Evolutionary conservation across 352 stramenopile genomes (phyloP).

Genomic region (Phytophthora nicotianae): DNA sequence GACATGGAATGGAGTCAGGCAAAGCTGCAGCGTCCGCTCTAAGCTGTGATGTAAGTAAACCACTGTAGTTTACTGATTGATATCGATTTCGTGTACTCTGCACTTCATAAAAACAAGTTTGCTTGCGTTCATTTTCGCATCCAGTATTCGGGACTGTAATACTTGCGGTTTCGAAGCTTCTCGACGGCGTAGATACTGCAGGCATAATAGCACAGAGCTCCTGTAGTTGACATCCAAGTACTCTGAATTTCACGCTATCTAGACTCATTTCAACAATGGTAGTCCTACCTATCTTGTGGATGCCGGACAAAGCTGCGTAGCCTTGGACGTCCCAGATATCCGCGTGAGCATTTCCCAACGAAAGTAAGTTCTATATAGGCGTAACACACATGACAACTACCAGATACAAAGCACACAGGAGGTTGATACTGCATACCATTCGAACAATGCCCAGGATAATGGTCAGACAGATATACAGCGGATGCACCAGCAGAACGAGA

Average conservation of each 20-base stretch:
- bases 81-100: too few species aligned
- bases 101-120: neutral
- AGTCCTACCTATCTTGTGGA: constrained; percentile 52
- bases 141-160: constrained; percentile 64
- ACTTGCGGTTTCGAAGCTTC: constrained; percentile 55
- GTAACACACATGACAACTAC: neutral
- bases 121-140: constrained; percentile 29
- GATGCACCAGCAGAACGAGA: constrained; percentile 45
- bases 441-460: constrained; percentile 45
- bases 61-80: too few species aligned
- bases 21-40: constrained; percentile 70
- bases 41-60: neutral
- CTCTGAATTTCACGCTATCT: neutral
- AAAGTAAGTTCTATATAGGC: constrained; percentile 41
- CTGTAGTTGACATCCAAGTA: constrained; percentile 26
- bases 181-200: constrained; percentile 56
- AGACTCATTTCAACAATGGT: neutral
- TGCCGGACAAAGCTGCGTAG: constrained; percentile 49
- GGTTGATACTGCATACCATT: constrained; percentile 32
- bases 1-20: constrained; percentile 83
- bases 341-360: constrained; percentile 27
- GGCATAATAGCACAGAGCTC: constrained; percentile 56
- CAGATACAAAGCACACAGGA: neutral
- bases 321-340: constrained; percentile 52
- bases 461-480: constrained; percentile 57